Conservation (phyloP, 2,329 filamentous ascomycete species). For the Cladosporium phlei region DNA sequence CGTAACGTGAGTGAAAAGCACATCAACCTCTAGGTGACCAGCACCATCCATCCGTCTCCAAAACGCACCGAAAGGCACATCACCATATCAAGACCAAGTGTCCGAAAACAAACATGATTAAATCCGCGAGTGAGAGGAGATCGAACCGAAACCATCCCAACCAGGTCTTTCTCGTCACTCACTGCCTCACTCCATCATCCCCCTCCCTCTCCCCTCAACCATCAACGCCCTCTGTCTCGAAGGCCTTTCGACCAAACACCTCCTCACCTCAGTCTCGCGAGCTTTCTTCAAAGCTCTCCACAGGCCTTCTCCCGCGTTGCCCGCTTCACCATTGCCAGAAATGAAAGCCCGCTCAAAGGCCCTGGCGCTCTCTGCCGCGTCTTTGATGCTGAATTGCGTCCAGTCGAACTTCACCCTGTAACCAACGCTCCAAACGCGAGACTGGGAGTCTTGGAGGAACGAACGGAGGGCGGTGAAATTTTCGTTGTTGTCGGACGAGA, state of each 20-base stretch:
- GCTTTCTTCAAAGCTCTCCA: conserved; percentile 9
- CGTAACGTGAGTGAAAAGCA: too few relatives aligned
- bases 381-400: background rate
- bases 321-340: background rate
- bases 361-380: conserved; percentile 1
- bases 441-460: background rate
- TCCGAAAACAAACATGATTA: background rate
- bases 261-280: conserved; percentile 9
- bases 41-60: background rate
- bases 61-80: background rate
- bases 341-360: conserved; percentile 1
- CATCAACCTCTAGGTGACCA: background rate
- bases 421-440: conserved; percentile 3
- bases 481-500: too few relatives aligned
- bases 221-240: conserved; percentile 8
- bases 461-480: background rate
- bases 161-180: background rate
- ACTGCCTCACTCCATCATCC: conserved; percentile 1
- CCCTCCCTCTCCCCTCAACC: conserved; percentile 1
- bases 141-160: background rate
- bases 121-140: background rate
- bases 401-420: conserved; percentile 9
- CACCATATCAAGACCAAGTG: too few relatives aligned
- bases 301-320: conserved; percentile 3
- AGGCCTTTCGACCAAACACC: conserved; percentile 11